Percentiles rank a stretch among this genome's conserved stretches.
Evolutionary conservation across 306 rosid genomes (phyloP).

Genomic region (Quercus parvula): DNA sequence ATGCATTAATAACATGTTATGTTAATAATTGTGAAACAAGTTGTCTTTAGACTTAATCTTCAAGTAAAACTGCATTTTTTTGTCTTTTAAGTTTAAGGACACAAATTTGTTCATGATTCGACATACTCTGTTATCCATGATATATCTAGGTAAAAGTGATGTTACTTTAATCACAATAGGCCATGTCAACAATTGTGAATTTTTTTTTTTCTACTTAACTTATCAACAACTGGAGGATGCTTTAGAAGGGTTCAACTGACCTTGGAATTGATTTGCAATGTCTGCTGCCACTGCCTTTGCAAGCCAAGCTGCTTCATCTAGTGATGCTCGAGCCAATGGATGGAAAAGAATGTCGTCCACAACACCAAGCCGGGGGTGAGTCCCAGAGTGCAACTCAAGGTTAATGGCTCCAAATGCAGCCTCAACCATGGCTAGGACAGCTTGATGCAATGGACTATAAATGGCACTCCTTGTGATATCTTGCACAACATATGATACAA

Average conservation of each 20-base stretch:
- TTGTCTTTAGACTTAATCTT: no score
- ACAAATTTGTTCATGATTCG: no score
- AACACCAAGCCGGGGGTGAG: slow-evolving; percentile 77
- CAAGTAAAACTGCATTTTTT: no score
- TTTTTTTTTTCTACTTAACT: background rate
- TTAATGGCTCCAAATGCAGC: slow-evolving; percentile 62
- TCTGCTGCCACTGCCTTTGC: slow-evolving; percentile 74
- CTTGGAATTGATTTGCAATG: slow-evolving; percentile 61
- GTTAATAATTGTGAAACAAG: no score
- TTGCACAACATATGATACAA: slow-evolving; percentile 67
- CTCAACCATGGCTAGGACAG: slow-evolving; percentile 63
- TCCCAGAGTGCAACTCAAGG: slow-evolving; percentile 63
- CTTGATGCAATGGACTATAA: slow-evolving; percentile 73
- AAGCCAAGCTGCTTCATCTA: slow-evolving; percentile 80
- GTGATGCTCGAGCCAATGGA: slow-evolving; percentile 57
- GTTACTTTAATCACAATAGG: no score
- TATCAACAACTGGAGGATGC: background rate
- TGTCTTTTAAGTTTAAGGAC: no score
- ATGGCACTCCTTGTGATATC: slow-evolving; percentile 57
- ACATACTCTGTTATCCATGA: no score
- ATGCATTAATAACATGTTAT: no score
- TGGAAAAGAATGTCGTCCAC: slow-evolving; percentile 86
- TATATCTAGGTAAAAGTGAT: no score
- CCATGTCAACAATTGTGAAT: no score
- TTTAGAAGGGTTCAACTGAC: slow-evolving; percentile 21